phyloP scores from a whole-genome alignment of 1,284 basidiomycete species.

The Cutaneotrichosporon mucoides region DNA sequence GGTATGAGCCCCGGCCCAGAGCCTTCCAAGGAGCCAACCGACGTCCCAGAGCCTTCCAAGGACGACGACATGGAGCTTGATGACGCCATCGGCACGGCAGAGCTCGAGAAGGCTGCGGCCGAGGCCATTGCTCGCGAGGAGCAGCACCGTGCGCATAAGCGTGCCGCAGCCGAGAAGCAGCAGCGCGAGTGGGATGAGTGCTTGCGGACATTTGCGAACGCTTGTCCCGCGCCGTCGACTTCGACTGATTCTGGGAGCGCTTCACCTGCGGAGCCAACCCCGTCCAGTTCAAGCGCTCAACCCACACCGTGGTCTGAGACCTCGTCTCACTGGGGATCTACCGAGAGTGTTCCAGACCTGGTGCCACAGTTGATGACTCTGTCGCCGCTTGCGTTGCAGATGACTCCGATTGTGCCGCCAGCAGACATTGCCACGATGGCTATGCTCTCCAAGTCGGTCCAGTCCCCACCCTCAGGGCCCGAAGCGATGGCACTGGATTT shows the following conservation, averaged over 20 bases:
- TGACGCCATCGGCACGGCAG: conserved; percentile 38
- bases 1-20: neutral
- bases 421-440: conserved; percentile 1
- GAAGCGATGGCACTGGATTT: too few species aligned
- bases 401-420: conserved; percentile 5
- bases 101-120: conserved; percentile 35
- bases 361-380: conserved; percentile 14
- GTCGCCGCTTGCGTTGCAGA: conserved; percentile 34
- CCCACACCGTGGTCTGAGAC: conserved; percentile 16
- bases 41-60: conserved; percentile 12
- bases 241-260: conserved; percentile 4
- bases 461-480: conserved; percentile 12
- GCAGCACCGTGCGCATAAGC: conserved; percentile 29
- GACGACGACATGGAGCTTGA: conserved; percentile 16
- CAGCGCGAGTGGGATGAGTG: conserved; percentile 33
- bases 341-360: conserved; percentile 13
- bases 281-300: conserved; percentile 4
- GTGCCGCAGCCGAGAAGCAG: too few species aligned
- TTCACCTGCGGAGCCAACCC: conserved; percentile 7
- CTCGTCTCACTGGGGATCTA: conserved; percentile 7
- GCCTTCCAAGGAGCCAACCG: neutral
- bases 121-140: conserved; percentile 41
- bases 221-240: neutral
- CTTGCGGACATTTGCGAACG: conserved; percentile 25
- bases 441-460: conserved; percentile 22